These are phyloP conservation scores for Penicillium nordicum DNA, from an alignment of 2,329 filamentous ascomycete genomes.

Conservation along the genomic window DNA sequence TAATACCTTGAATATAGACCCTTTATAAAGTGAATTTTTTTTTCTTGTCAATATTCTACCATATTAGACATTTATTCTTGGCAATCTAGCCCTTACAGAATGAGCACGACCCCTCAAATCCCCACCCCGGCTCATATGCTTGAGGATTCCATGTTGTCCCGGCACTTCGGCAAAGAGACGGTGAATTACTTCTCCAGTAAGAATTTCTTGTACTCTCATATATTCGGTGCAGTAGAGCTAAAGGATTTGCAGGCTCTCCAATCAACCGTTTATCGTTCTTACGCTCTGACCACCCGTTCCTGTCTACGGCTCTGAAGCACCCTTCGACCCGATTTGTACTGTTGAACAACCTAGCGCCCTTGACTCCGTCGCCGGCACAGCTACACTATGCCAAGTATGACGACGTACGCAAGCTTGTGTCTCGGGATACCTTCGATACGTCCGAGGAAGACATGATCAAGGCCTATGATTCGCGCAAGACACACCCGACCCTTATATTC, in stretches of 20 bases:
- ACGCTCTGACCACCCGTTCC: conserved; percentile 46
- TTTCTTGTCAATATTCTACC: not conserved
- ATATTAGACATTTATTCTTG: not conserved
- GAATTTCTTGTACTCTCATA: conserved; percentile 1
- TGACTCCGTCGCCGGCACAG: conserved; percentile 58
- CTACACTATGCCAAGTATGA: conserved; percentile 67
- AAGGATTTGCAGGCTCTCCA: conserved; percentile 40
- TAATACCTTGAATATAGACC: not conserved
- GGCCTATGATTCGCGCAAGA: conserved; percentile 68
- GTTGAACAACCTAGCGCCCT: conserved; percentile 73
- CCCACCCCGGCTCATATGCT: conserved; percentile 58
- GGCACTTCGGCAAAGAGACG: conserved; percentile 50
- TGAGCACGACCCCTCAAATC: conserved; percentile 39
- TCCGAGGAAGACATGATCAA: conserved; percentile 70
- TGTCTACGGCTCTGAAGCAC: conserved; percentile 48
- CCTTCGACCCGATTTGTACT: conserved; percentile 63
- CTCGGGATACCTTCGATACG: conserved; percentile 65
- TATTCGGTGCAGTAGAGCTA: not conserved
- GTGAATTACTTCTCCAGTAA: conserved; percentile 52
- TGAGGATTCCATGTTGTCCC: conserved; percentile 54
- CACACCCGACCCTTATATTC: conserved; percentile 72
- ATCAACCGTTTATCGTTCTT: conserved; percentile 51
- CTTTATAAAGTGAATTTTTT: not conserved
- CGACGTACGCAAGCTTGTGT: conserved; percentile 69
- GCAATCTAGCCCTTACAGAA: conserved; percentile 15